Evolutionary conservation across 129 eudicot species (phyloP), one percentile per base, ranked within the genome.

Genomic region (Pseudognaphalium luteoalbum): DNA sequence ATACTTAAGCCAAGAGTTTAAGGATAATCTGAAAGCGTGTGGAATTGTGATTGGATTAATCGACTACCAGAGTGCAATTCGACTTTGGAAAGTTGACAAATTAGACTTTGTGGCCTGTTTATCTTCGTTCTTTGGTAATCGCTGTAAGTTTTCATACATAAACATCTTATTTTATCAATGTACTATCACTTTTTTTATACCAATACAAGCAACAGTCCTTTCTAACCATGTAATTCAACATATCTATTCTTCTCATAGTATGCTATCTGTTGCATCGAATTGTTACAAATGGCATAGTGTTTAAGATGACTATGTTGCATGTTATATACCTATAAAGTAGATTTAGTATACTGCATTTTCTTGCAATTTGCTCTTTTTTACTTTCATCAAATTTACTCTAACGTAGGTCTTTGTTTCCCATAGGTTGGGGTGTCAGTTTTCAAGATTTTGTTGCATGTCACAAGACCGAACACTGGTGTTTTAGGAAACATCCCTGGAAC

Each of bases 401-500:
- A 80, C 62, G 16, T 41, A 10, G 28, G 78, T 29, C 42, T 66
- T 15, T 37, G 66, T 50, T 60, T 73, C 29, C 11, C 70, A 79
- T 83, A 95, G 99, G 96, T 95, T 60, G 97, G 99, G 52, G 90
- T 95, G 73, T 95, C 99, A 4, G 89, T 95, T 52, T 95, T 91
- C 83, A 95, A 95, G 90, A 95, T 95, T 66, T 81, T 95, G 34
- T 81, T 95, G 69, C 97, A 95, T 71, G 97, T 95, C 19, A 91
- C 99, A 3, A 89, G 99, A 85, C 99, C 99, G 29, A 95, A 95
- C 64, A 95, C 95, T 0, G 70, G 80, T 10, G 82, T 83, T 15
- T 34, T 95, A 52, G 99, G 99, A 57, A 83, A 91, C 78, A 91
- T 95, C 34, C 94, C 97, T 5, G 91, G 99, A 25, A 95, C 99